Percentiles rank a stretch among this genome's conserved stretches.
Evolutionary conservation across 2,329 filamentous ascomycete genomes (phyloP).

Genomic region (Colletotrichum sp.): DNA sequence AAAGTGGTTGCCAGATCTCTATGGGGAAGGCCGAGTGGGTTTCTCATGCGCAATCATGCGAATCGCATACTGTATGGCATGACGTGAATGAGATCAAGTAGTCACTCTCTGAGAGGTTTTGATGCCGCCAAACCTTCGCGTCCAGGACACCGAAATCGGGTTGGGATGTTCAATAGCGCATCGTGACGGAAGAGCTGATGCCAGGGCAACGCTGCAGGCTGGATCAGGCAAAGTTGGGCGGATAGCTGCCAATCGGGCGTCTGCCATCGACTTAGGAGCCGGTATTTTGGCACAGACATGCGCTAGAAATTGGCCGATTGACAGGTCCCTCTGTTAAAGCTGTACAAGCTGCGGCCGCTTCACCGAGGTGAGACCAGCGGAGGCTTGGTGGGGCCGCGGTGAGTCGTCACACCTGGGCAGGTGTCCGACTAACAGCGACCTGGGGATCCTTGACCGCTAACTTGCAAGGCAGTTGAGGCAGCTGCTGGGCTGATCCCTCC

Average conservation of each 20-base stretch:
- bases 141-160: background rate
- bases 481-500: conserved; percentile 17
- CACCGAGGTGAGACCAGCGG: background rate
- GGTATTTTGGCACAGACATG: background rate
- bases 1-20: no score
- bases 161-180: background rate
- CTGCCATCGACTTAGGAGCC: background rate
- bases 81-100: no score
- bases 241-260: background rate
- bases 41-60: no score
- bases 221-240: background rate
- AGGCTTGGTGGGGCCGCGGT: background rate
- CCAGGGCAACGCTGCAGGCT: background rate
- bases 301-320: background rate
- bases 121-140: no score
- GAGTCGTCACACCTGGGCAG: background rate
- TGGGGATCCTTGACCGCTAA: background rate
- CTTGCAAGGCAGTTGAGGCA: background rate
- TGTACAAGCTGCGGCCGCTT: background rate
- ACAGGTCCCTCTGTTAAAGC: background rate
- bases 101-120: no score
- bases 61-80: no score
- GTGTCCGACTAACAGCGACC: background rate
- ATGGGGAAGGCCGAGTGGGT: no score
- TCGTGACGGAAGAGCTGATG: background rate